phyloP scores from a whole-genome alignment of 2,329 filamentous ascomycete species.

The Cladosporium austrohemisphaericum region DNA sequence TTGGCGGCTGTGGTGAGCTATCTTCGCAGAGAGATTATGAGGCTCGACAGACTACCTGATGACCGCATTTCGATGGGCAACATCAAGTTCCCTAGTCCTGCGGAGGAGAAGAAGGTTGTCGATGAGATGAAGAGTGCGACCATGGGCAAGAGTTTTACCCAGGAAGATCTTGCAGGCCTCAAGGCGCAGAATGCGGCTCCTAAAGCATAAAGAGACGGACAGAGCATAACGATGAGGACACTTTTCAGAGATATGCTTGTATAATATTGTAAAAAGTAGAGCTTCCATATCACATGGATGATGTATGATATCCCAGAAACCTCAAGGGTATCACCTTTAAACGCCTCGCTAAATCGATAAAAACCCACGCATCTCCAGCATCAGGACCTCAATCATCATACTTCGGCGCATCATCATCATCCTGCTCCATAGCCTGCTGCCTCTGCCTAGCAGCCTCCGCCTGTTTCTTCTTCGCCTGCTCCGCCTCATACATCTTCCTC shows the following conservation, averaged over 20 bases:
- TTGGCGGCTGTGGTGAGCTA: constrained; percentile 62
- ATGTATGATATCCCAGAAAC: background rate
- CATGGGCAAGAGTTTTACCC: constrained; percentile 21
- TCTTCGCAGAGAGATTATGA: constrained; percentile 55
- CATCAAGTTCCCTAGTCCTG: constrained; percentile 50
- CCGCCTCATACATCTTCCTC: constrained; percentile 16
- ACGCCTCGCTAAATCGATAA: constrained; percentile 12
- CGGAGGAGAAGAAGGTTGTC: constrained; percentile 35
- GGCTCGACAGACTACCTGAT: constrained; percentile 53
- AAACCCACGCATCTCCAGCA: background rate
- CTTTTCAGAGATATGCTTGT: constrained; percentile 12
- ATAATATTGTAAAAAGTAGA: constrained; percentile 6
- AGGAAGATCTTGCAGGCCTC: constrained; percentile 22
- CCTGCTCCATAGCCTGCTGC: constrained; percentile 17
- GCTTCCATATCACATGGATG: background rate
- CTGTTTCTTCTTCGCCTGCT: constrained; percentile 18
- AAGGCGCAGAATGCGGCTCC: constrained; percentile 7
- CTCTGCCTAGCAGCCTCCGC: constrained; percentile 15
- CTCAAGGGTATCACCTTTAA: constrained; percentile 9
- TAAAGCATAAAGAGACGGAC: background rate
- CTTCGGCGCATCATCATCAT: constrained; percentile 24
- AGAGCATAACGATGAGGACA: background rate
- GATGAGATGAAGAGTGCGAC: constrained; percentile 24
- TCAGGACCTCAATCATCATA: constrained; percentile 22
- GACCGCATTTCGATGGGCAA: constrained; percentile 46